Evolutionary conservation across 2,329 filamentous ascomycete genomes (phyloP).

Genomic region (Penicillium sp.): DNA sequence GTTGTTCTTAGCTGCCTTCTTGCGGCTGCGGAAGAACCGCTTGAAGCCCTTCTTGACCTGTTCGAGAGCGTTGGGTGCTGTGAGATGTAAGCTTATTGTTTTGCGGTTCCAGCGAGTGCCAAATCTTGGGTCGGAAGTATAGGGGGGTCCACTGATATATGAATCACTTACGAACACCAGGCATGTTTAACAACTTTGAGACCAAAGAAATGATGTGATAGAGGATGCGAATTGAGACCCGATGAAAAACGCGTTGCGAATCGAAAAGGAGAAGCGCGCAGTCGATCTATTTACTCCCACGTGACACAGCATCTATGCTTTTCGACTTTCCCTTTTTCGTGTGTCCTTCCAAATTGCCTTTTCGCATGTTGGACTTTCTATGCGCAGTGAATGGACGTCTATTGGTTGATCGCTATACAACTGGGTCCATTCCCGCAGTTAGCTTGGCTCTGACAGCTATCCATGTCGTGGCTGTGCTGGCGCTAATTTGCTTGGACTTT

Average conservation of each 20-base stretch:
- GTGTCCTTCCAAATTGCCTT: not conserved
- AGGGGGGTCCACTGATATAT: not conserved
- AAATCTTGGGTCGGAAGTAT: not conserved
- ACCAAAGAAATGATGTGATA: not conserved
- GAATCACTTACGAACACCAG: slow-evolving; percentile 11
- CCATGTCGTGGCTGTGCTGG: slow-evolving; percentile 4
- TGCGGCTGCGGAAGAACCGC: slow-evolving; percentile 7
- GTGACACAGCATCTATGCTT: not conserved
- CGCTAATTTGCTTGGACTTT: not conserved
- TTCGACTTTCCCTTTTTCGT: not conserved
- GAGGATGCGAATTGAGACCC: not conserved
- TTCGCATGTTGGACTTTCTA: not conserved
- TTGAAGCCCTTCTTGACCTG: slow-evolving; percentile 12
- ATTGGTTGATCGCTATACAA: slow-evolving; percentile 1
- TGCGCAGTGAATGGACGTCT: not conserved
- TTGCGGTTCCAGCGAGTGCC: not conserved
- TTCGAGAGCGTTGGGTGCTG: slow-evolving; percentile 5
- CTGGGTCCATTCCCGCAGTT: slow-evolving; percentile 5
- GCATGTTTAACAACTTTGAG: slow-evolving; percentile 2
- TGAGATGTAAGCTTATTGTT: not conserved
- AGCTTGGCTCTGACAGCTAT: slow-evolving; percentile 8
- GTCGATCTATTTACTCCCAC: slow-evolving; percentile 1
- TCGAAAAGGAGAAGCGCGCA: slow-evolving; percentile 4
- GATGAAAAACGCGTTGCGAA: not conserved
- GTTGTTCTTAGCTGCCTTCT: slow-evolving; percentile 7